Percentiles rank a stretch among this genome's conserved stretches.
phyloP scores from a whole-genome alignment of 768 basidiomycete species.

The Tricholoma hemisulphureum region DNA sequence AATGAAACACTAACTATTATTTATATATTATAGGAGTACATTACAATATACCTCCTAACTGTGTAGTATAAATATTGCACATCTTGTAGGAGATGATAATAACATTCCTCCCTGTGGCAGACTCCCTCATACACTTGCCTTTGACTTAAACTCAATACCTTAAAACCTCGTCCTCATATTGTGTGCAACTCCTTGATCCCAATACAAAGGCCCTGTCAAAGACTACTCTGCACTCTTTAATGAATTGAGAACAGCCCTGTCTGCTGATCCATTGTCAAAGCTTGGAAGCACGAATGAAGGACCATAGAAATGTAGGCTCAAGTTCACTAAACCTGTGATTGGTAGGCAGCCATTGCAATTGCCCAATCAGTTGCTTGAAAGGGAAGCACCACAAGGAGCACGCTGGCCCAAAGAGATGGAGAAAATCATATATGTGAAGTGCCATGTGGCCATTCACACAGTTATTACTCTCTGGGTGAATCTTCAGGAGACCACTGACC shows the following conservation, averaged over 20 bases:
- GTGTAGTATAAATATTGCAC: too few species aligned
- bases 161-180: too few species aligned
- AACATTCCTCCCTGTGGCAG: too few species aligned
- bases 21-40: too few species aligned
- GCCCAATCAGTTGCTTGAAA: not conserved
- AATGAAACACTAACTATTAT: too few species aligned
- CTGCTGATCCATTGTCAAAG: not conserved
- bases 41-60: too few species aligned
- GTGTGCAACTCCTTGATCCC: too few species aligned
- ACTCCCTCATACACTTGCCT: too few species aligned
- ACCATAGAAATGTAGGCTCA: not conserved
- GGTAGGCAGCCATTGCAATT: not conserved
- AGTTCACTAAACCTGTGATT: not conserved
- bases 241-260: not conserved
- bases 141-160: too few species aligned
- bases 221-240: not conserved
- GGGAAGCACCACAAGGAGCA: not conserved
- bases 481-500: not conserved
- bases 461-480: not conserved
- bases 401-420: not conserved
- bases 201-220: not conserved
- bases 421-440: not conserved
- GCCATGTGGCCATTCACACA: not conserved
- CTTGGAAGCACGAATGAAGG: not conserved
- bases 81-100: too few species aligned